Percentiles rank a stretch among this genome's conserved stretches.
phyloP scores from a whole-genome alignment of 768 basidiomycete genomes.

The Leucosporidium creatinivorum region DNA sequence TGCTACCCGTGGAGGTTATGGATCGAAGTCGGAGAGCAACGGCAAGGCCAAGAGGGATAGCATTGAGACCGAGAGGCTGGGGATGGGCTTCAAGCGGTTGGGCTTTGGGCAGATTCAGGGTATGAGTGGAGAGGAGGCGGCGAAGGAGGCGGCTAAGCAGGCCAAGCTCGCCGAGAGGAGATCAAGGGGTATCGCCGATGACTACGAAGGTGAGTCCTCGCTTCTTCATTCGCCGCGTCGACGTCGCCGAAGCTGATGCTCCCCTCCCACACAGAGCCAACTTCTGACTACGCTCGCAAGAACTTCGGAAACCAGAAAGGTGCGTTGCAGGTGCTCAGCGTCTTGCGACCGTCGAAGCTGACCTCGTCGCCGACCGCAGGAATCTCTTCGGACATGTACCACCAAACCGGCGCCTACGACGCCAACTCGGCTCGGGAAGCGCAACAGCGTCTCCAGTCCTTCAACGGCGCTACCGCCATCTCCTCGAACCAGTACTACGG shows the following conservation, averaged over 20 bases:
- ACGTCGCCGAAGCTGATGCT: neutral
- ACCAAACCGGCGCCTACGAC: slow-evolving; percentile 82
- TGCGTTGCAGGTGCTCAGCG: slow-evolving; percentile 18
- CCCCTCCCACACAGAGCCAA: slow-evolving; percentile 7
- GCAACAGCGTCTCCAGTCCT: slow-evolving; percentile 67
- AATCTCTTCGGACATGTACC: slow-evolving; percentile 97
- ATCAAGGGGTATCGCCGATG: slow-evolving; percentile 43
- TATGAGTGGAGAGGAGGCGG: slow-evolving; percentile 37
- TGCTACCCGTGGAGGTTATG: slow-evolving; percentile 36
- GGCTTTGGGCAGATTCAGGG: slow-evolving; percentile 61
- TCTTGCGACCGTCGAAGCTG: neutral
- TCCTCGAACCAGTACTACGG: slow-evolving; percentile 72
- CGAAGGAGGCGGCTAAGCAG: slow-evolving; percentile 54
- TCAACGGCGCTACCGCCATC: slow-evolving; percentile 87
- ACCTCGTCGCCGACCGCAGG: slow-evolving; percentile 42
- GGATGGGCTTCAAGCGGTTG: slow-evolving; percentile 67
- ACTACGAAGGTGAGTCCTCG: slow-evolving; percentile 4
- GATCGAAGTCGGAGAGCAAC: neutral
- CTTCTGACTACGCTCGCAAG: slow-evolving; percentile 69
- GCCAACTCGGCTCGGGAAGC: slow-evolving; percentile 64
- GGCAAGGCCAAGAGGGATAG: slow-evolving; percentile 44
- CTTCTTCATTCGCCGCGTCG: neutral
- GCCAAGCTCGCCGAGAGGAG: slow-evolving; percentile 50
- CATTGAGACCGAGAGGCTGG: slow-evolving; percentile 53
- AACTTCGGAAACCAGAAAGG: slow-evolving; percentile 83